phyloP scores from a whole-genome alignment of 1,284 basidiomycete species.

The Rhodotorula sp. region DNA sequence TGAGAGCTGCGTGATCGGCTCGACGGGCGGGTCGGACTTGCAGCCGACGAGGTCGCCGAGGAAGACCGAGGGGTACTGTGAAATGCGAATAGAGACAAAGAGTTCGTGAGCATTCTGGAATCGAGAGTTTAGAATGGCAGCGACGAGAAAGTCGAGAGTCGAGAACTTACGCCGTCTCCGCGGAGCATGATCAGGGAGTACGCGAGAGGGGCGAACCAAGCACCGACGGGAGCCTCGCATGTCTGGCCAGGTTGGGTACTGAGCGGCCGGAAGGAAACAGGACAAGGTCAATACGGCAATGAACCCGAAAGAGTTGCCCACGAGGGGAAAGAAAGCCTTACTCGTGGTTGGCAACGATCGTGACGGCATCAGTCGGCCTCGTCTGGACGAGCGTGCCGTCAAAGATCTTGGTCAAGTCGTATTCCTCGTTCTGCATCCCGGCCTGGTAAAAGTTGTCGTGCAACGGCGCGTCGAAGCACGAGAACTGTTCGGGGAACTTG shows the following conservation, averaged over 20 bases:
- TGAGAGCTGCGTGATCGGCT: slow-evolving; percentile 50
- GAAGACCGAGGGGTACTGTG: slow-evolving; percentile 78
- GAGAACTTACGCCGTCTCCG: slow-evolving; percentile 63
- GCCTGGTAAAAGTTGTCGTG: slow-evolving; percentile 58
- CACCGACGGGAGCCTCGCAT: slow-evolving; percentile 57
- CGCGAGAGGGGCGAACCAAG: slow-evolving; percentile 60
- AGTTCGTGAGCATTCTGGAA: slow-evolving; percentile 46
- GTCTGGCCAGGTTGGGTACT: slow-evolving; percentile 55
- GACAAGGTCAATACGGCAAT: too few species aligned
- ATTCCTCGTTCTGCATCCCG: slow-evolving; percentile 54
- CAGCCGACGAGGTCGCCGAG: slow-evolving; percentile 77
- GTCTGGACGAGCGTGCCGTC: slow-evolving; percentile 58
- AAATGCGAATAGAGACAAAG: neutral
- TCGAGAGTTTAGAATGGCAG: slow-evolving; percentile 46
- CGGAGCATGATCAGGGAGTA: slow-evolving; percentile 85
- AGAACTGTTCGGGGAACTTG: slow-evolving; percentile 49
- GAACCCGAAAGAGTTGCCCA: too few species aligned
- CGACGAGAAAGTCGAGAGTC: too few species aligned
- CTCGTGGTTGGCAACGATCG: slow-evolving; percentile 57
- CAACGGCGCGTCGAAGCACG: slow-evolving; percentile 5
- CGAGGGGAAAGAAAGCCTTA: slow-evolving; percentile 11
- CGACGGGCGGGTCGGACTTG: slow-evolving; percentile 26
- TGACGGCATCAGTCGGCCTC: slow-evolving; percentile 60
- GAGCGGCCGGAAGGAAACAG: slow-evolving; percentile 2
- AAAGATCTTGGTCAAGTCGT: slow-evolving; percentile 58